phyloP scores from a whole-genome alignment of 2,329 filamentous ascomycete genomes.

The Colletotrichum sp. region DNA sequence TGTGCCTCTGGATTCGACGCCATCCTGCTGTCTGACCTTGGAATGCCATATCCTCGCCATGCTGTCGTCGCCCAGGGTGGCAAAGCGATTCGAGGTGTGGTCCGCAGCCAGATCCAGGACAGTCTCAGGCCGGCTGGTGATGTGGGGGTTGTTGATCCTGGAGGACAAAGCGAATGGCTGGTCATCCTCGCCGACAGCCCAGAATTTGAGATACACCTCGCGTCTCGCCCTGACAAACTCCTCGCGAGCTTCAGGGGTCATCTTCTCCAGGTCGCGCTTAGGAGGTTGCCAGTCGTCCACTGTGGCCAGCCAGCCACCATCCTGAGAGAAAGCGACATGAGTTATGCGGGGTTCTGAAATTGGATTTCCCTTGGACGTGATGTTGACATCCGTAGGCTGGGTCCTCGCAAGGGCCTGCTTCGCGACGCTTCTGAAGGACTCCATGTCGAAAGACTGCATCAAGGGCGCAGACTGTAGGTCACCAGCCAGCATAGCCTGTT shows the following conservation, averaged over 20 bases:
- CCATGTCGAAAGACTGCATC: slow-evolving; percentile 88
- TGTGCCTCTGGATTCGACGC: slow-evolving; percentile 64
- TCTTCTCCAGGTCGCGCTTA: slow-evolving; percentile 64
- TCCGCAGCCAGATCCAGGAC: slow-evolving; percentile 78
- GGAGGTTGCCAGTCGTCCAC: slow-evolving; percentile 90
- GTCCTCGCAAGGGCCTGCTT: slow-evolving; percentile 90
- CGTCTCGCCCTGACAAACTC: slow-evolving; percentile 56
- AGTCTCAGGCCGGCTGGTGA: slow-evolving; percentile 54
- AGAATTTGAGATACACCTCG: slow-evolving; percentile 91
- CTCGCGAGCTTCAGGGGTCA: slow-evolving; percentile 37
- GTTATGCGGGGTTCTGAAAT: slow-evolving; percentile 81
- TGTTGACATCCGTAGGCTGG: slow-evolving; percentile 81
- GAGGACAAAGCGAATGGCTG: slow-evolving; percentile 76
- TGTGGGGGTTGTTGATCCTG: slow-evolving; percentile 83
- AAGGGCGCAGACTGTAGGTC: slow-evolving; percentile 56
- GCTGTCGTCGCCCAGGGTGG: slow-evolving; percentile 83
- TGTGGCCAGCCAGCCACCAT: slow-evolving; percentile 90
- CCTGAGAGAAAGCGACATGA: slow-evolving; percentile 74
- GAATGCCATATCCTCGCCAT: slow-evolving; percentile 82
- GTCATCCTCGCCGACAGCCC: slow-evolving; percentile 67
- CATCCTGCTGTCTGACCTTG: slow-evolving; percentile 70
- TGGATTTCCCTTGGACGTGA: slow-evolving; percentile 71
- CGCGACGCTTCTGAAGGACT: slow-evolving; percentile 75
- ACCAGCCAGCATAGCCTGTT: slow-evolving; percentile 58
- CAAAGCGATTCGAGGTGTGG: slow-evolving; percentile 73